Conservation (phyloP, 192 early-diverging fungal species). For the Pecoramyces ruminantium region DNA sequence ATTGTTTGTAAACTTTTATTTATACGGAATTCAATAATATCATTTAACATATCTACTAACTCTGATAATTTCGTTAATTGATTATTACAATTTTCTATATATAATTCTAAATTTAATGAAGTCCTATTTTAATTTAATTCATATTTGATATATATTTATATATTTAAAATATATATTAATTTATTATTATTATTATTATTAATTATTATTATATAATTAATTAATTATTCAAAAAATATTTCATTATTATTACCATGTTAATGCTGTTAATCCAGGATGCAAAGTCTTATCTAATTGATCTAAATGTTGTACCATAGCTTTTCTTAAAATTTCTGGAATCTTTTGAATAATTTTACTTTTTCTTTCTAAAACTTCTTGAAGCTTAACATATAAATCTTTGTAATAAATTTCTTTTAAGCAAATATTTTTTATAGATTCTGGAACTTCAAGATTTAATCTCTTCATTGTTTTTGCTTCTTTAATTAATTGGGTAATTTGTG, state of each 20-base stretch:
- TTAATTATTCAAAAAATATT: too few species aligned
- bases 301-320: slow-evolving; percentile 38
- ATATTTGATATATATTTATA: too few species aligned
- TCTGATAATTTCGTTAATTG: slow-evolving; percentile 34
- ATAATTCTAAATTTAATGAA: slow-evolving; percentile 33
- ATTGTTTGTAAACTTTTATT: slow-evolving; percentile 27
- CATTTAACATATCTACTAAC: slow-evolving; percentile 36
- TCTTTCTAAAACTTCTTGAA: slow-evolving; percentile 22
- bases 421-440: slow-evolving; percentile 28
- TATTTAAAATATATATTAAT: neutral
- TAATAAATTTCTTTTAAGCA: slow-evolving; percentile 44
- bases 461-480: slow-evolving; percentile 41
- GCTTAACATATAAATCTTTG: slow-evolving; percentile 22
- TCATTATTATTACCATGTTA: slow-evolving; percentile 22
- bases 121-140: slow-evolving; percentile 10
- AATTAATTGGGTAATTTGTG: slow-evolving; percentile 39
- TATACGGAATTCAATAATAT: slow-evolving; percentile 37
- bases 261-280: slow-evolving; percentile 37
- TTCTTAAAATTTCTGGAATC: slow-evolving; percentile 23
- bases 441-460: slow-evolving; percentile 28
- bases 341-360: slow-evolving; percentile 26
- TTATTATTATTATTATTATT: neutral
- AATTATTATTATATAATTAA: too few species aligned
- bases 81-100: slow-evolving; percentile 22
- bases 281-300: slow-evolving; percentile 36